Evolutionary conservation across 176 grass and related monocot genomes (phyloP).

Genomic region (maize (Zea mays)): Zm-B73-REFERENCE-NAM-5.0 NC_050098.1:148916501-148917000

Average conservation of each 20-base stretch:
- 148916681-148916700: slow-evolving; percentile 50
- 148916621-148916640: no score
- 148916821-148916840: slow-evolving; percentile 52
- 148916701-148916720: slow-evolving; percentile 46
- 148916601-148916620: no score
- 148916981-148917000: slow-evolving; percentile 62
- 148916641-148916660: no score
- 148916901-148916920: slow-evolving; percentile 17
- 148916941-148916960: slow-evolving; percentile 56
- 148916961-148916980: slow-evolving; percentile 51
- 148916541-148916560: no score
- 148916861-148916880: slow-evolving; percentile 63
- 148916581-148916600: no score
- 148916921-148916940: slow-evolving; percentile 57
- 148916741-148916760: slow-evolving; percentile 52
- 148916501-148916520: no score
- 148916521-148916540: no score
- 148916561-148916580: no score
- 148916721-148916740: slow-evolving; percentile 49
- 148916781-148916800: slow-evolving; percentile 54
- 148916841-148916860: slow-evolving; percentile 60
- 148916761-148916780: slow-evolving; percentile 63
- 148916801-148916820: slow-evolving; percentile 77
- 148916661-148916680: slow-evolving; percentile 36
- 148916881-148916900: slow-evolving; percentile 56